A percentile compares a stretch with the other conserved stretches of the same genome.
phyloP scores from a whole-genome alignment of 139 green algal species.

The Coccomyxa sp. region DNA sequence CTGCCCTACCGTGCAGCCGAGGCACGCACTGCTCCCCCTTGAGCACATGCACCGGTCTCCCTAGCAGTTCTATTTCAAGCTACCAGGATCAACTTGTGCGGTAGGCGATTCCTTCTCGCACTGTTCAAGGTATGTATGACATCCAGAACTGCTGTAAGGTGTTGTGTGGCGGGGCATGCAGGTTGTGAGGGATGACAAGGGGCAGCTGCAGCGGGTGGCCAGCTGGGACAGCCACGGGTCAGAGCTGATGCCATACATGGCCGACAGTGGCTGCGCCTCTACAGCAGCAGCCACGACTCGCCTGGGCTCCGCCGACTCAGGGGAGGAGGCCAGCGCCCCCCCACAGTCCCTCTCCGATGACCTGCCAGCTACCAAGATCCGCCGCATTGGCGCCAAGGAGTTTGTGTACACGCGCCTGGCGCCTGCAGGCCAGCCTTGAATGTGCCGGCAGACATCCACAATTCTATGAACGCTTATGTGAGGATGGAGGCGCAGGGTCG shows the following conservation, averaged over 20 bases:
- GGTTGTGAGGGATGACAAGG: slow-evolving; percentile 4
- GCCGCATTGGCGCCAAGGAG: not conserved
- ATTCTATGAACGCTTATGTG: no score
- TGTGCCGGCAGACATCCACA: no score
- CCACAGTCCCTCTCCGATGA: no score
- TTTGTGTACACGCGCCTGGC: not conserved
- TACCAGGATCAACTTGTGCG: no score
- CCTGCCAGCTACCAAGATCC: not conserved
- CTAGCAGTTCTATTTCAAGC: no score
- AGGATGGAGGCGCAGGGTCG: no score
- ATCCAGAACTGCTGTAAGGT: no score
- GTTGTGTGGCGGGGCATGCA: slow-evolving; percentile 2
- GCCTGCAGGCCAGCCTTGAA: no score
- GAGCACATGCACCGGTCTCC: no score
- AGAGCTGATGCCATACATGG: not conserved
- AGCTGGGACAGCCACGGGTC: slow-evolving; percentile 1
- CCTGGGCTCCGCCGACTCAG: not conserved
- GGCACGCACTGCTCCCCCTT: no score
- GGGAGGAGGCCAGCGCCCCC: not conserved
- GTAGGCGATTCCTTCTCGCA: no score
- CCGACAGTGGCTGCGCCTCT: not conserved
- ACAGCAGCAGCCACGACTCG: not conserved
- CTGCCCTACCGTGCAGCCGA: not conserved
- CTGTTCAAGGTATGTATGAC: no score
- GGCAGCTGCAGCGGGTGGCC: not conserved